Base-by-base conservation (phyloP, 1,284 basidiomycete genomes). In the Apiotrichum laibachii region DNA sequence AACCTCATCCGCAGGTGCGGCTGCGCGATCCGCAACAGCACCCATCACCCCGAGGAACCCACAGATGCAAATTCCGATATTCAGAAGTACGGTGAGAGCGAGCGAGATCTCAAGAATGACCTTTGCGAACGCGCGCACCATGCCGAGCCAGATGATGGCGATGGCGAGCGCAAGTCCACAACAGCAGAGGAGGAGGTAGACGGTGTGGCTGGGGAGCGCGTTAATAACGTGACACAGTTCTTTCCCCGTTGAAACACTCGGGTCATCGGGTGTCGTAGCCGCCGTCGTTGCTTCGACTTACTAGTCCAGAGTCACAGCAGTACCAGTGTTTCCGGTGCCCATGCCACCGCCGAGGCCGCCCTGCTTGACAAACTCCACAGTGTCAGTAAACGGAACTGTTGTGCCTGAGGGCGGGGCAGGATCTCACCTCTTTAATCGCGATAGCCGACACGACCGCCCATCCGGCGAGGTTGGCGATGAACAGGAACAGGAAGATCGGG, bases 21-120 rank as follows among this genome's bases (percentile, higher is more conserved):
- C n/a, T n/a, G n/a, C n/a, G n/a, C n/a, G n/a, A n/a, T n/a, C n/a
- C n/a, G n/a, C n/a, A n/a, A n/a, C n/a, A n/a, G n/a, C n/a, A n/a
- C n/a, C n/a, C n/a, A n/a, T n/a, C 34, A 19, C 9, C 31, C 10
- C 19, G 2, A 35, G n/a, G 22, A 2, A 43, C 81, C 60, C 52
- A 76, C 73, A 76, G 57, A 76, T 69, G 55, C 72, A 78, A 44
- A 76, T 70, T 49, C 84, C 70, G 71, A 89, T 88, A 72, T 90
- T 90, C 61, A 90, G 77, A 5, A 83, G 50, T 47, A 90, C 87
- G 5, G 85, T 85, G 21, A 90, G 77, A 18, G 88, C 79, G 12
- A 92, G 82, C 0, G 88, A 88, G 52, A 91, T 83, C 69, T 91
- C 88, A 84, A 91, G 88, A 68, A 92, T 88, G 22, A 84, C 73